Evolutionary conservation across 768 basidiomycete species (phyloP).

Genomic region (Boletus patriciae): DNA sequence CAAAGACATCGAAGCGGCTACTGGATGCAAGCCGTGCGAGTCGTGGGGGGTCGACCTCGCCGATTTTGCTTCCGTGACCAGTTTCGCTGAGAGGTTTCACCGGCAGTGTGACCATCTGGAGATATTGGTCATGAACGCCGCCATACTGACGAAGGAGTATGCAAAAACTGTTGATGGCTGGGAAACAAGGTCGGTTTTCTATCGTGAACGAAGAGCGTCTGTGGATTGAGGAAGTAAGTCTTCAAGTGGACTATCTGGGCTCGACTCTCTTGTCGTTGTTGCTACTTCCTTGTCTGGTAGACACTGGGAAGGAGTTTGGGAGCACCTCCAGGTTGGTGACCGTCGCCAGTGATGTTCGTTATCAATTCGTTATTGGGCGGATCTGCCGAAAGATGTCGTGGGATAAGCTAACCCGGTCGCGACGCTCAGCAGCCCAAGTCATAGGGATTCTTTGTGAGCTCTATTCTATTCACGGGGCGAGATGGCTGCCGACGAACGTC

Average conservation of each 20-base stretch:
- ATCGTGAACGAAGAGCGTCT: background rate
- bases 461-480: background rate
- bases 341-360: conserved; percentile 33
- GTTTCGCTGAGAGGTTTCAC: conserved; percentile 10
- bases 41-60: conserved; percentile 10
- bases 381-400: conserved; percentile 22
- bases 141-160: conserved; percentile 11
- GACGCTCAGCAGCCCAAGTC: conserved; percentile 23
- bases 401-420: conserved; percentile 22
- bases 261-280: no score
- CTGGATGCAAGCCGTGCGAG: conserved; percentile 30
- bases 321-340: conserved; percentile 30
- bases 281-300: no score
- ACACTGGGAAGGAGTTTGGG: conserved; percentile 26
- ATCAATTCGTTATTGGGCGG: conserved; percentile 16
- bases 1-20: conserved; percentile 24
- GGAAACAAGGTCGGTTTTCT: conserved; percentile 41
- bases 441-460: conserved; percentile 19
- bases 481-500: background rate
- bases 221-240: background rate
- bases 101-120: conserved; percentile 14
- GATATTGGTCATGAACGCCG: conserved; percentile 48
- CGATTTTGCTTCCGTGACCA: conserved; percentile 15
- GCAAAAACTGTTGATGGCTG: conserved; percentile 42
- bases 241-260: no score